Evolutionary conservation across 2,329 filamentous ascomycete species (phyloP).

Genomic region (Alternaria sp.): DNA sequence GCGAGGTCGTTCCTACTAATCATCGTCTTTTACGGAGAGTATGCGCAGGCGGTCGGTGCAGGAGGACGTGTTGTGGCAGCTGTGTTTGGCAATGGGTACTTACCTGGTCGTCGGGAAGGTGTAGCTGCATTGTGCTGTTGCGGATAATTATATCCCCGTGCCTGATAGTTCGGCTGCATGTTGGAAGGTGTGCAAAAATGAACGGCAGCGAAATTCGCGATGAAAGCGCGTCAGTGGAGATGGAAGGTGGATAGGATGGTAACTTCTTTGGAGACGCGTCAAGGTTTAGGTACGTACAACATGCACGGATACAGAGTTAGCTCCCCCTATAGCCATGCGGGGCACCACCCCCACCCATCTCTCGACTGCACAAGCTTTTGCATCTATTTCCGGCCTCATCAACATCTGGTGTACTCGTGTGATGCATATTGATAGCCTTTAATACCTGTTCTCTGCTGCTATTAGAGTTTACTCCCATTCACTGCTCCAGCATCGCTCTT

Average conservation of each 20-base stretch:
- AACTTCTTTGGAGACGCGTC: conserved; percentile 39
- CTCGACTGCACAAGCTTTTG: conserved; percentile 6
- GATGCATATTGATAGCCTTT: background rate
- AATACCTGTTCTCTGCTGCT: conserved; percentile 9
- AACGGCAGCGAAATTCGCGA: conserved; percentile 39
- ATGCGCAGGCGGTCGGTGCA: conserved; percentile 19
- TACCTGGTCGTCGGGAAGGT: conserved; percentile 55
- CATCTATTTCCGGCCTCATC: conserved; percentile 10
- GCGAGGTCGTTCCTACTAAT: conserved; percentile 59
- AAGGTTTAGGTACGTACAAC: conserved; percentile 22
- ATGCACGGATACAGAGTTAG: conserved; percentile 32
- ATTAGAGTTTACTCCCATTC: conserved; percentile 11
- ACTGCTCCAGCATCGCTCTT: conserved; percentile 21
- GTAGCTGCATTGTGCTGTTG: conserved; percentile 46
- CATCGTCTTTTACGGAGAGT: conserved; percentile 40
- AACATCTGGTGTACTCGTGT: conserved; percentile 1
- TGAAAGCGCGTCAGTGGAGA: conserved; percentile 31
- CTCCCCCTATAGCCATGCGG: conserved; percentile 35
- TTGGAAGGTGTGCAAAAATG: conserved; percentile 34
- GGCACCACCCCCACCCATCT: conserved; percentile 31
- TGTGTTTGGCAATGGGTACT: conserved; percentile 29
- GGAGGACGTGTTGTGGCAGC: conserved; percentile 20
- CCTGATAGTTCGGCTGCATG: conserved; percentile 55
- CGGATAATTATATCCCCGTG: conserved; percentile 55
- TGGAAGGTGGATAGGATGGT: conserved; percentile 28